Evolutionary conservation across 257 asterid species (phyloP).

Genomic region (Marsdenia floribunda): DNA sequence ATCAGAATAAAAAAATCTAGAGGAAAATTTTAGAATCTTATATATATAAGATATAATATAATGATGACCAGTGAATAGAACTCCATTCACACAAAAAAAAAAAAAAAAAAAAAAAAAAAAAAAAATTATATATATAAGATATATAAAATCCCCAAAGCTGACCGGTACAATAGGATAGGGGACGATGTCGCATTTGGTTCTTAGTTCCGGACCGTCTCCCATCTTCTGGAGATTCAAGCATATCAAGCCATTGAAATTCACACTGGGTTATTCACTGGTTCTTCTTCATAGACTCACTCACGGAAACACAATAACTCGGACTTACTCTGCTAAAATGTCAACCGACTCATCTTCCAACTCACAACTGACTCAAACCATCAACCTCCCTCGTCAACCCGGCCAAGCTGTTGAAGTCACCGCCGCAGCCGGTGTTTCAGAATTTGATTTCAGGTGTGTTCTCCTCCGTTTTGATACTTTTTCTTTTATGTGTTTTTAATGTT

Average conservation of each 20-base stretch:
- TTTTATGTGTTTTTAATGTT: background rate
- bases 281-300: constrained; percentile 9
- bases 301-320: constrained; percentile 14
- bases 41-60: no score
- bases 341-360: constrained; percentile 41
- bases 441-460: constrained; percentile 56
- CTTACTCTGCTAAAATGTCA: constrained; percentile 38
- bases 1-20: no score
- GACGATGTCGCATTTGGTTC: constrained; percentile 14
- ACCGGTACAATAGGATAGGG: background rate
- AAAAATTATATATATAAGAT: no score
- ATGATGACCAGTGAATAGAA: no score
- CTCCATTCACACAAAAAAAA: no score
- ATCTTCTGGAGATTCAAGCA: constrained; percentile 14
- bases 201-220: background rate
- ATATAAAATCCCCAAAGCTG: background rate
- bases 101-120: no score
- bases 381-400: constrained; percentile 51
- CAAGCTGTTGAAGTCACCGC: constrained; percentile 61
- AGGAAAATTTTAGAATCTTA: no score
- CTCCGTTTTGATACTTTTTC: constrained; percentile 3
- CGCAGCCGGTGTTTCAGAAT: constrained; percentile 61
- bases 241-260: constrained; percentile 19
- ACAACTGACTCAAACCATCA: constrained; percentile 36
- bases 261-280: constrained; percentile 9